Conservation (phyloP, 148 eudicot genomes). For the Arctostaphylos glauca region DNA sequence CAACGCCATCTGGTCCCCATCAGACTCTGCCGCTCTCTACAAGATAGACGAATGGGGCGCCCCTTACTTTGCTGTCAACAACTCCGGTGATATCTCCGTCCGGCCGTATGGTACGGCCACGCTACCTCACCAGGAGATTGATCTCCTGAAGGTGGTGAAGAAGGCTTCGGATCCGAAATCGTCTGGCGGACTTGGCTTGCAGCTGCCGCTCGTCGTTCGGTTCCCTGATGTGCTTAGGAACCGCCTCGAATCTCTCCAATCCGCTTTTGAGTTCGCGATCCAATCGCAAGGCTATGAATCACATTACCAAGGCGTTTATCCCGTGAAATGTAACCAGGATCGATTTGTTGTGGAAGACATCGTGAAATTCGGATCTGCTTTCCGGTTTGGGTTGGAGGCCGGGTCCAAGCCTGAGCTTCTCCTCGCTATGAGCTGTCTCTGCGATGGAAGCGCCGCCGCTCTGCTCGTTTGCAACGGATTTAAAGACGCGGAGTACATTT, state of each 20-base stretch:
- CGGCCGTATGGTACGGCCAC: slow-evolving; percentile 57
- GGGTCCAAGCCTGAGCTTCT: slow-evolving; percentile 98
- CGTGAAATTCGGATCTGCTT: slow-evolving; percentile 63
- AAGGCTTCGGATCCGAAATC: slow-evolving; percentile 64
- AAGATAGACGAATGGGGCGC: slow-evolving; percentile 74
- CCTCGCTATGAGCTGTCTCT: slow-evolving; percentile 71
- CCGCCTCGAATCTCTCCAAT: slow-evolving; percentile 67
- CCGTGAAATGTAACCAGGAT: slow-evolving; percentile 92
- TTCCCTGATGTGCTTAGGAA: slow-evolving; percentile 77
- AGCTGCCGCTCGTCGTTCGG: slow-evolving; percentile 66
- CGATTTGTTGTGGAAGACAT: slow-evolving; percentile 82
- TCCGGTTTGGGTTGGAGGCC: slow-evolving; percentile 87
- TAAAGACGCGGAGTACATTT: slow-evolving; percentile 76
- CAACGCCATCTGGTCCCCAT: slow-evolving; percentile 49
- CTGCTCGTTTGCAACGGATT: slow-evolving; percentile 84
- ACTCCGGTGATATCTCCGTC: slow-evolving; percentile 59
- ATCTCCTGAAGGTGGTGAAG: slow-evolving; percentile 73
- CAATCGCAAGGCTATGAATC: slow-evolving; percentile 49
- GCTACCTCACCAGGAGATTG: slow-evolving; percentile 76
- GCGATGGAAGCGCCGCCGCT: slow-evolving; percentile 66
- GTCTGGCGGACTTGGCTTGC: slow-evolving; percentile 70
- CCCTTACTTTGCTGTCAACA: slow-evolving; percentile 72
- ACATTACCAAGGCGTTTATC: slow-evolving; percentile 93
- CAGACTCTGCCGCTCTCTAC: slow-evolving; percentile 54
- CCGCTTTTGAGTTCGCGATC: slow-evolving; percentile 68